Percentiles rank a stretch among this genome's conserved stretches.
These are phyloP conservation scores for Vitis vinifera DNA, from an alignment of 164 flowering plant genomes.

Conservation along the genomic window DNA sequence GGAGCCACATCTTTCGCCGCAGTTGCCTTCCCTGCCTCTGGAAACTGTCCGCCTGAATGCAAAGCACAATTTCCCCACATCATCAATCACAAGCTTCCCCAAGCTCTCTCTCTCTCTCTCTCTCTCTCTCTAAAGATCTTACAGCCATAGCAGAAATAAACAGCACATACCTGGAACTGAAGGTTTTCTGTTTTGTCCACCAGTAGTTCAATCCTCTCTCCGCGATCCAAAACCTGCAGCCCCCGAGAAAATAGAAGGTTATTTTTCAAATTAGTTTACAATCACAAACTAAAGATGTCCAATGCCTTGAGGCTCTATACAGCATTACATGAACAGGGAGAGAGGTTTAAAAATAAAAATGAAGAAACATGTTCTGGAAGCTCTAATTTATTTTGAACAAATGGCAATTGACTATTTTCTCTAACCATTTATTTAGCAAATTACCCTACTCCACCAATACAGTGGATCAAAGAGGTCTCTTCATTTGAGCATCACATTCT, in stretches of 20 bases:
- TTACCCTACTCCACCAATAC: too few species aligned
- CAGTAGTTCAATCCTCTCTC: conserved; percentile 91
- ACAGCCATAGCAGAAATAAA: background rate
- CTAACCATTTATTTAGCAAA: too few species aligned
- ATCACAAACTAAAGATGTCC: background rate
- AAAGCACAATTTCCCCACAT: background rate
- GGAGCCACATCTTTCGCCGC: conserved; percentile 92
- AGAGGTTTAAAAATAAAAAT: too few species aligned
- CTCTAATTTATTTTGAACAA: too few species aligned
- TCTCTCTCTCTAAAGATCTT: background rate
- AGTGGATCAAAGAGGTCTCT: too few species aligned
- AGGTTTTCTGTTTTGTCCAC: conserved; percentile 97
- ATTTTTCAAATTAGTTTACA: background rate
- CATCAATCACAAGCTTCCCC: background rate
- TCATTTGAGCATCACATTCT: too few species aligned
- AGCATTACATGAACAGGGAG: too few species aligned
- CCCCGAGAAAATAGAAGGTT: background rate
- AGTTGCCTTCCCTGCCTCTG: conserved; percentile 98
- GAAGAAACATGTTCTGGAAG: too few species aligned
- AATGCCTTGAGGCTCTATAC: too few species aligned
- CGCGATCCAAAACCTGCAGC: conserved; percentile 91
- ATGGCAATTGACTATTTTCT: too few species aligned
- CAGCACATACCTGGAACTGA: conserved; percentile 85
- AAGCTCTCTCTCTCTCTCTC: background rate
- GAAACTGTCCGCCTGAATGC: conserved; percentile 86